These are phyloP conservation scores for Tetrahymena borealis DNA, from an alignment of 73 alveolate genomes.

Conservation along the genomic window DNA sequence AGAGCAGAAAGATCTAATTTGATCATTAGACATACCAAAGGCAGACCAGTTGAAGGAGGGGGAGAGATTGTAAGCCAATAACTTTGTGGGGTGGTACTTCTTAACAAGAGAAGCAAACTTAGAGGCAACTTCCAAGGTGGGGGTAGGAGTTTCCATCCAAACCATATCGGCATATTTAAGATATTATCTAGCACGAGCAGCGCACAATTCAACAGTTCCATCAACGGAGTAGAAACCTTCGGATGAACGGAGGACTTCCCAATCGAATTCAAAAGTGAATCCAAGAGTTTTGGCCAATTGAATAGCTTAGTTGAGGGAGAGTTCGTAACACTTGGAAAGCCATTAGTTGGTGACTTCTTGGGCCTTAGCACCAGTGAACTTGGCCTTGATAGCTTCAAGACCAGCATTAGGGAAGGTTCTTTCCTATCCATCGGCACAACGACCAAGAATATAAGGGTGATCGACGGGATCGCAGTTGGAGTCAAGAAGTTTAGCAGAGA, in stretches of 20 bases:
- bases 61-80: constrained; percentile 82
- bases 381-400: constrained; percentile 44
- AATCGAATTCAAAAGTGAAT: constrained; percentile 73
- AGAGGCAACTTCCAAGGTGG: constrained; percentile 74
- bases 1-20: constrained; percentile 42
- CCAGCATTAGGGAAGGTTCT: constrained; percentile 57
- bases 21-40: constrained; percentile 25
- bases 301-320: constrained; percentile 50
- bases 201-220: constrained; percentile 75
- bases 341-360: constrained; percentile 19
- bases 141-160: constrained; percentile 96
- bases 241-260: constrained; percentile 82
- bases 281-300: constrained; percentile 63
- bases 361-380: constrained; percentile 54
- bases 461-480: constrained; percentile 68
- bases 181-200: constrained; percentile 70
- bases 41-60: constrained; percentile 86
- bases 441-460: constrained; percentile 78
- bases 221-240: constrained; percentile 86
- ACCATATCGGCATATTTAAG: constrained; percentile 67
- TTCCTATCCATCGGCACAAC: constrained; percentile 10
- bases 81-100: constrained; percentile 49
- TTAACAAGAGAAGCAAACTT: constrained; percentile 77
- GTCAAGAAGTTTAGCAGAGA: constrained; percentile 82
- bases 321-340: constrained; percentile 8